phyloP scores from a whole-genome alignment of 2,329 filamentous ascomycete genomes.

The Pyrenochaeta sp. region DNA sequence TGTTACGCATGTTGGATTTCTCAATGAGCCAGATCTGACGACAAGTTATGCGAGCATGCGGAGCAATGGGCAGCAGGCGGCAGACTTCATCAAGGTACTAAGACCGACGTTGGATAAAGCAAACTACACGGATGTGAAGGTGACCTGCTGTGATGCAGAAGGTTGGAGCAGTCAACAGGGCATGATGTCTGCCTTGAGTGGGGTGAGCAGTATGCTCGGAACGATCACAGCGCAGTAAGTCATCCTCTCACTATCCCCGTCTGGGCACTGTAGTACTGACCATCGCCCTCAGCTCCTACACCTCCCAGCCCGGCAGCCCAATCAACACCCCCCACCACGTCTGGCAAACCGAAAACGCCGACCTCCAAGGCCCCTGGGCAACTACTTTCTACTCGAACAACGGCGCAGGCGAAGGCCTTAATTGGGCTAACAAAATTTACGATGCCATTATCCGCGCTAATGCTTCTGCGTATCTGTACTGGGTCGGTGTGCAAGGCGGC shows the following conservation, averaged over 20 bases:
- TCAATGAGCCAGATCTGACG: constrained; percentile 57
- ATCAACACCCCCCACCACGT: constrained; percentile 52
- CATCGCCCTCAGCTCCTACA: constrained; percentile 23
- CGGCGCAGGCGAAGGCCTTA: constrained; percentile 61
- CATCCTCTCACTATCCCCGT: neutral
- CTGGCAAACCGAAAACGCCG: constrained; percentile 64
- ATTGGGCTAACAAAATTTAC: constrained; percentile 65
- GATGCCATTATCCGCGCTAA: constrained; percentile 58
- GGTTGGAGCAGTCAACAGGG: constrained; percentile 51
- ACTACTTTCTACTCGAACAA: constrained; percentile 59
- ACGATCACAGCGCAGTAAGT: constrained; percentile 38
- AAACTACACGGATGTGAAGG: constrained; percentile 46
- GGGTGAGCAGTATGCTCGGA: constrained; percentile 27
- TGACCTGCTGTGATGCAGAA: constrained; percentile 57
- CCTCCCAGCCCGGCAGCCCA: constrained; percentile 24
- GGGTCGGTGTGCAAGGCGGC: constrained; percentile 58
- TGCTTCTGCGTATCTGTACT: constrained; percentile 63
- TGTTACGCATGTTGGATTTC: constrained; percentile 54
- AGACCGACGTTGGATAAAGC: constrained; percentile 49
- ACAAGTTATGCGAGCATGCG: constrained; percentile 52
- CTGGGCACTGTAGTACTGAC: neutral
- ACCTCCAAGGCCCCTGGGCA: constrained; percentile 52
- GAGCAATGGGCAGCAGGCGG: constrained; percentile 57
- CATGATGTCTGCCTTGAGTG: constrained; percentile 28
- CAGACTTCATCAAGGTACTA: constrained; percentile 61